Evolutionary conservation across 306 rosid species (phyloP).

Genomic region (Cucurbita argyrosperma): DNA sequence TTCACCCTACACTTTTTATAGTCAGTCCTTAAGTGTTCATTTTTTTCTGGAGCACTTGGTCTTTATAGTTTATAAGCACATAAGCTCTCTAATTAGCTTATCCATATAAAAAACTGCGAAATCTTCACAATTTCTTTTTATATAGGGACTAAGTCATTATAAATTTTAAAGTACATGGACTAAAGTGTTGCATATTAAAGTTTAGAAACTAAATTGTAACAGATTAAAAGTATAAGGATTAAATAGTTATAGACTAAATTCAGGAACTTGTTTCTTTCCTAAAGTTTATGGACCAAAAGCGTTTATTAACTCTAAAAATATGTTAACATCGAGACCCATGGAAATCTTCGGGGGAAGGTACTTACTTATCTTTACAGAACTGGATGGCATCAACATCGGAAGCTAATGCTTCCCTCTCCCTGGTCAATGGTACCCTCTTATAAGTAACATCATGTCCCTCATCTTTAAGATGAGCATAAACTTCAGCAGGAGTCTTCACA

Average conservation of each 20-base stretch:
- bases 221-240: not conserved
- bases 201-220: not conserved
- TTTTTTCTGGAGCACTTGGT: not conserved
- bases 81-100: not conserved
- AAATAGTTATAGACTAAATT: not conserved
- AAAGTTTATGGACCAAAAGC: not conserved
- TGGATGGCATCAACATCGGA: conserved; percentile 77
- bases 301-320: not conserved
- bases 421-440: conserved; percentile 65
- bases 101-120: not conserved
- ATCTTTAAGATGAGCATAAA: conserved; percentile 45
- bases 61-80: not conserved
- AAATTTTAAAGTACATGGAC: not conserved
- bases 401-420: conserved; percentile 69
- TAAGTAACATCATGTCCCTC: conserved; percentile 49
- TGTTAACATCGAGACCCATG: not conserved
- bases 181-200: not conserved
- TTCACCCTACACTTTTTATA: not conserved
- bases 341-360: not conserved
- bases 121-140: not conserved
- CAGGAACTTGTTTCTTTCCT: not conserved
- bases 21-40: not conserved
- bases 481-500: conserved; percentile 82
- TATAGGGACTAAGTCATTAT: not conserved
- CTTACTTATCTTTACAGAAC: conserved; percentile 59